Percentiles rank a stretch among this genome's conserved stretches.
Conservation (phyloP, 2,329 filamentous ascomycete species). For the Rutstroemia sp. region DNA sequence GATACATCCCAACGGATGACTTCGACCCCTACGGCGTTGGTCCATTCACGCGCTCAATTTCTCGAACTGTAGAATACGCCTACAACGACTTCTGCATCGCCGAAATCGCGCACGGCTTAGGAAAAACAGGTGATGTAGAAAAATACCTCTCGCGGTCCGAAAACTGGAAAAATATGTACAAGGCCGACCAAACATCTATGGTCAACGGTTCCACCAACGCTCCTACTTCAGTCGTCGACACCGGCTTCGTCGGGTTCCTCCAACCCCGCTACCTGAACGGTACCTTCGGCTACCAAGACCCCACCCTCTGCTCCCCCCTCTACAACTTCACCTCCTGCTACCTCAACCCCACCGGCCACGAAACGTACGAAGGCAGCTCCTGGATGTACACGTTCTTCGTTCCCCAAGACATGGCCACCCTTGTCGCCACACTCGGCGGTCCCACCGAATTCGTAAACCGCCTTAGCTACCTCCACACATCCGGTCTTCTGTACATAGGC, state of each 20-base stretch:
- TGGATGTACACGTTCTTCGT: slow-evolving; percentile 55
- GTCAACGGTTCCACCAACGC: slow-evolving; percentile 35
- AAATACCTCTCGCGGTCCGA: slow-evolving; percentile 18
- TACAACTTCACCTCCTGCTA: slow-evolving; percentile 22
- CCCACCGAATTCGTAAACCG: slow-evolving; percentile 49
- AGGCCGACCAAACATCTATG: slow-evolving; percentile 44
- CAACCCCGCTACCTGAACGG: slow-evolving; percentile 60
- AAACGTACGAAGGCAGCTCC: slow-evolving; percentile 65
- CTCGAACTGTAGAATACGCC: slow-evolving; percentile 66
- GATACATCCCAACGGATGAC: slow-evolving; percentile 65
- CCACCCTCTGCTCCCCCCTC: slow-evolving; percentile 50
- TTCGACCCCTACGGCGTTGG: slow-evolving; percentile 59
- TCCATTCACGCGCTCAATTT: slow-evolving; percentile 61
- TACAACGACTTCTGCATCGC: slow-evolving; percentile 68
- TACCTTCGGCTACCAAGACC: slow-evolving; percentile 62
- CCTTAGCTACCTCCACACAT: slow-evolving; percentile 58
- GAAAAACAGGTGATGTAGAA: slow-evolving; percentile 41
- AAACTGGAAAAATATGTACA: slow-evolving; percentile 58
- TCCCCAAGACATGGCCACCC: slow-evolving; percentile 44
- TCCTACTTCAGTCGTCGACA: slow-evolving; percentile 31
- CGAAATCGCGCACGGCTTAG: slow-evolving; percentile 50
- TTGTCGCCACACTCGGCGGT: slow-evolving; percentile 56
- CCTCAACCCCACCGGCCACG: slow-evolving; percentile 30
- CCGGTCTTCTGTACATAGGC: slow-evolving; percentile 55
- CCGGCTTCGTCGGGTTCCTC: slow-evolving; percentile 62